These are phyloP conservation scores for Trypanosoma scelopori DNA, from an alignment of 208 protist genomes.

Conservation along the genomic window DNA sequence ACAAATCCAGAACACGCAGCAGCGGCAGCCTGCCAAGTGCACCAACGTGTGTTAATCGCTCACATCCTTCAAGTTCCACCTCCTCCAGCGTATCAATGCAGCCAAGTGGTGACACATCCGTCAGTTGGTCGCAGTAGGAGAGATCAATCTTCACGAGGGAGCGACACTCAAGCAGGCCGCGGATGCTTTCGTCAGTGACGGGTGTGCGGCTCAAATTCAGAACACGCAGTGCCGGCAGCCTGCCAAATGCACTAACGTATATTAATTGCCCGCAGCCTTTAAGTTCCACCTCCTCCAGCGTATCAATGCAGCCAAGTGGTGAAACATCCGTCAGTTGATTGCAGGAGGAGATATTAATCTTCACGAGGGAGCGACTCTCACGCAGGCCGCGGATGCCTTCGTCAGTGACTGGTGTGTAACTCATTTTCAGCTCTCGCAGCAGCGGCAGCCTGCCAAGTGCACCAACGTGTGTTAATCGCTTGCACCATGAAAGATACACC, in stretches of 20 bases:
- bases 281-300: conserved; percentile 19
- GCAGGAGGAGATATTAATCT: conserved; percentile 20
- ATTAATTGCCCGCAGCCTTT: conserved; percentile 9
- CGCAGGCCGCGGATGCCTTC: not conserved
- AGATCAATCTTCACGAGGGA: conserved; percentile 16
- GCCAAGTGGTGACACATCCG: conserved; percentile 7
- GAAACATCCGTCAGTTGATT: conserved; percentile 14
- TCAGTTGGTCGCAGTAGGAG: not conserved
- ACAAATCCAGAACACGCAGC: conserved; percentile 43
- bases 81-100: conserved; percentile 27
- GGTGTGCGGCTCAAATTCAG: conserved; percentile 25
- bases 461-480: conserved; percentile 13
- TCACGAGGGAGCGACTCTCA: conserved; percentile 1
- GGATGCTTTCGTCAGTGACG: conserved; percentile 11
- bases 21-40: conserved; percentile 32
- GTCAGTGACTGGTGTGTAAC: conserved; percentile 5
- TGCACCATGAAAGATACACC: conserved; percentile 22
- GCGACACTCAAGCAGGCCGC: not conserved
- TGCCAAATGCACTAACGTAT: conserved; percentile 11
- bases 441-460: conserved; percentile 1
- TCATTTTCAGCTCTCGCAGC: conserved; percentile 3
- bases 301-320: conserved; percentile 3
- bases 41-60: conserved; percentile 25
- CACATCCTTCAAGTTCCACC: conserved; percentile 31
- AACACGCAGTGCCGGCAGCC: conserved; percentile 22